Evolutionary conservation across 345 rosid species (phyloP), one percentile per base, ranked within the genome.

Genomic region (Limnanthes douglasii): DNA sequence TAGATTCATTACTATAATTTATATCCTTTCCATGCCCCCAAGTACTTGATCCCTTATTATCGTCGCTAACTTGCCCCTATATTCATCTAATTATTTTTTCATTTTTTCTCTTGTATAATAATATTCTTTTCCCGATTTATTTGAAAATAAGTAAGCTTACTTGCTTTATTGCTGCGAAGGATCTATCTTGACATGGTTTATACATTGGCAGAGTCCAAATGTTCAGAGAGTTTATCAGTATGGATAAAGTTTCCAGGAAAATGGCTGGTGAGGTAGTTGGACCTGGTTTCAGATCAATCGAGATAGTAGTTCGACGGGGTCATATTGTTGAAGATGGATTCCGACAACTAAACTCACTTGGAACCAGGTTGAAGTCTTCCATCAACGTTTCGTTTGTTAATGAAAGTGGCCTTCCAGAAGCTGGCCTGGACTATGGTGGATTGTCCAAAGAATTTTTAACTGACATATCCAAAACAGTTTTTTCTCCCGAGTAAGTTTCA

Each of bases 361-460:
- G 95, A 22, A 64, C 86, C 51, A 70, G 69, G 75, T 62, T 88
- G 64, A 88, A 88, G 61, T 73, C 93, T 19, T 70, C 97, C 13
- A 79, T 83, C 57, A 86, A 83, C 36, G 95, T 88, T 44, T 88
- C 95, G 8, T 88, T 88, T 76, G 84, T 88, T 42, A 88, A 93
- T 54, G 95, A 88, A 48, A 69, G 70, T 64, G 97, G 95, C 58
- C 83, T 83, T 64, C 94, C 83, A 26, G 97, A 88, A 68, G 95
- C 97, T 43, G 97, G 97, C 57, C 70, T 88, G 48, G 97, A 88
- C 64, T 83, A 79, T 61, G 97, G 97, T 48, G 97, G 97, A 41
- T 64, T 83, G 52, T 88, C 95, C 12, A 88, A 88, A 53, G 97
- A 88, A 68, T 88, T 88, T 58, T 43, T 88, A 51, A 88, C 97